Percentiles rank a stretch among this genome's conserved stretches.
phyloP scores from a whole-genome alignment of 2,329 filamentous ascomycete genomes.

The Verticillium alfalfae region DNA sequence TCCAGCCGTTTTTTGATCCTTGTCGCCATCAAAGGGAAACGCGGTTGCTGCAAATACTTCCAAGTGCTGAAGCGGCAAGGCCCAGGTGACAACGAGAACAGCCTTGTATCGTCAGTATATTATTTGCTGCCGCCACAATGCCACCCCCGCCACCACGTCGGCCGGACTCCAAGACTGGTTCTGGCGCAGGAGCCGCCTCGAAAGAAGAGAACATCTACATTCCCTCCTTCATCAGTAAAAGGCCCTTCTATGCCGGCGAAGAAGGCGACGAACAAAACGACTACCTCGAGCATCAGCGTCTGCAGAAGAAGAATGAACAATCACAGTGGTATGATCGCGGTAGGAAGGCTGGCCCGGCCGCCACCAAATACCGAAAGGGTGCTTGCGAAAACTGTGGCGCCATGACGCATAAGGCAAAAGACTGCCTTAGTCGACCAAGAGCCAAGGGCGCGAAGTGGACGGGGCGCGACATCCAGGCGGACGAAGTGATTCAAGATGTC shows the following conservation, averaged over 20 bases:
- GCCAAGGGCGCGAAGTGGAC: conserved; percentile 90
- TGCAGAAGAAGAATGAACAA: conserved; percentile 68
- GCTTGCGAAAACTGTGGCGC: conserved; percentile 98
- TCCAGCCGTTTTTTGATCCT: background rate
- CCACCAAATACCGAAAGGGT: conserved; percentile 96
- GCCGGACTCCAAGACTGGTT: conserved; percentile 21
- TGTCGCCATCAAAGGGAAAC: background rate
- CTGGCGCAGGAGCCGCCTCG: conserved; percentile 29
- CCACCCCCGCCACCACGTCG: conserved; percentile 25
- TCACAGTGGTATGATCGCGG: conserved; percentile 93
- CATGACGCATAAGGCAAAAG: conserved; percentile 93
- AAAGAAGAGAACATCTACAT: conserved; percentile 99
- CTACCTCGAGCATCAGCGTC: conserved; percentile 94
- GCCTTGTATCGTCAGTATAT: too few relatives aligned
- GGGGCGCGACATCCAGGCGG: conserved; percentile 87
- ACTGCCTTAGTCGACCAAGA: conserved; percentile 83
- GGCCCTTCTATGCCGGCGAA: conserved; percentile 87
- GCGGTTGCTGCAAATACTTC: background rate
- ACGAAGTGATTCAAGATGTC: conserved; percentile 81
- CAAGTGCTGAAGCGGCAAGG: background rate
- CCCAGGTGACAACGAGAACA: background rate
- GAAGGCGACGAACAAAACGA: conserved; percentile 67
- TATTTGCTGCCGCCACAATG: conserved; percentile 2
- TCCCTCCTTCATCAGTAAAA: conserved; percentile 94
- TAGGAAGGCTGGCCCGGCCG: conserved; percentile 75